Evolutionary conservation across 2,329 filamentous ascomycete genomes (phyloP), one percentile per base, ranked within the genome.

Genomic region (Fusarium mangiferae): DNA sequence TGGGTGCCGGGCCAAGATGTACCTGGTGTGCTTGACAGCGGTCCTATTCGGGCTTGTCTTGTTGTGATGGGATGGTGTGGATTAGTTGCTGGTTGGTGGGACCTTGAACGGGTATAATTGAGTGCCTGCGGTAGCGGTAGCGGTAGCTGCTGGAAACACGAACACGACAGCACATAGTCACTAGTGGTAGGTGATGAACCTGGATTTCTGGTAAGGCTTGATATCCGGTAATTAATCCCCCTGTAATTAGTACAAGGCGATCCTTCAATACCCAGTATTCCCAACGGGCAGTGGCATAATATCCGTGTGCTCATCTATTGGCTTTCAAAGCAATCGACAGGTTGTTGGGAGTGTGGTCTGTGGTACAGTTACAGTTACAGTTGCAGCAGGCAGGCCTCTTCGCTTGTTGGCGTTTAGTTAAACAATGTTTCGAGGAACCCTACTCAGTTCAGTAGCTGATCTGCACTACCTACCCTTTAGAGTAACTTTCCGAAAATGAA

Each of bases 71-170:
- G 67, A 35, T 70, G 67, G 58, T 52, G 67, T 70, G 67, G 66
- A 28, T 70, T 65, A 33, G 59, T n/a, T 39, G 66, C 66, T 70
- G 66, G 54, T 74, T 65, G 68, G 72, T 74, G 72, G 72, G 72
- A 70, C 72, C 72, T 62, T 70, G 52, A 45, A 74, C 72, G 72
- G 72, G 65, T 68, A 74, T 75, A 74, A 60, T 51, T 54, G 30
- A 56, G 41, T 65, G 46, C 56, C 52, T 39, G 39, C 41, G 42
- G 49, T 42, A 56, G 46, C n/a, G 63, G 26, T 28, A 39, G 39
- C 58, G 22, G 72, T 51, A 51, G 69, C 60, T 66, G 66, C 68
- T 74, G 67, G 67, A 72, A 74, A 74, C 71, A 65, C 72, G 71
- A 74, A 72, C 62, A 74, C 67, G 72, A 68, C 72, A 69, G 35